Base-by-base conservation (phyloP, 352 stramenopile genomes). In the Phytopythium montanum region DNA sequence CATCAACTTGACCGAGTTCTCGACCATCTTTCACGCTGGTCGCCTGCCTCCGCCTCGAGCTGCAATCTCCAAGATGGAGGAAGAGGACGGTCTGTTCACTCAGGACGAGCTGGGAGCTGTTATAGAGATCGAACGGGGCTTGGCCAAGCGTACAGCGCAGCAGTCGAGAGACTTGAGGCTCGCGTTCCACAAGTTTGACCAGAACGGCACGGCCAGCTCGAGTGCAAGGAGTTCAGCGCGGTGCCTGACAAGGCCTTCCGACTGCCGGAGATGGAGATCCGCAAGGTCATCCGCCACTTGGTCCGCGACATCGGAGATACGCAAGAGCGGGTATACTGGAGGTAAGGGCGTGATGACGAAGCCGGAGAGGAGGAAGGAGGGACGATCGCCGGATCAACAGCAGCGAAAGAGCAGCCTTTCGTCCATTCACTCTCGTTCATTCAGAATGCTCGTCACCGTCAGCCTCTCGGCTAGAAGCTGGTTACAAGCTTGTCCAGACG, bases 161-260 rank as follows among this genome's bases (percentile, higher is more conserved):
- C 72, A 79, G 42, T 82, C 78, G 19, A 72, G 81, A 18, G 81
- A 90, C 46, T 26, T 90, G 49, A 68, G 81, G 0, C 44, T 74
- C 0, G 81, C 81, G 26, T 90, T 90, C 53, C 72, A 68, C 5
- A 88, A 86, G 51, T 88, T 88, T 38, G 81, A 90, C 44, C 39
- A 73, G 13, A 90, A 90, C 31, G 78, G 81, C 16, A 88, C 38
- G 81, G 81, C 4, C 54, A 68, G 6, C 52, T 90, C 41, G 81
- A 90, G 61, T 90, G 88, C 53, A 83, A 76, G 29, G 81, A 90
- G 44, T 90, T 90, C 51, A 75, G 81, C 9, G 64, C 66, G 36
- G 81, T 90, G 16, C 66, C 88, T n/a, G n/a, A n/a, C 25, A 85
- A 85, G 56, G 60, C 64, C 1, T 88, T 87, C 54, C 73, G 76